Percentiles rank a stretch among this genome's conserved stretches.
Conservation (phyloP, 1,284 basidiomycete species). For the Wolfiporia cocos region DNA sequence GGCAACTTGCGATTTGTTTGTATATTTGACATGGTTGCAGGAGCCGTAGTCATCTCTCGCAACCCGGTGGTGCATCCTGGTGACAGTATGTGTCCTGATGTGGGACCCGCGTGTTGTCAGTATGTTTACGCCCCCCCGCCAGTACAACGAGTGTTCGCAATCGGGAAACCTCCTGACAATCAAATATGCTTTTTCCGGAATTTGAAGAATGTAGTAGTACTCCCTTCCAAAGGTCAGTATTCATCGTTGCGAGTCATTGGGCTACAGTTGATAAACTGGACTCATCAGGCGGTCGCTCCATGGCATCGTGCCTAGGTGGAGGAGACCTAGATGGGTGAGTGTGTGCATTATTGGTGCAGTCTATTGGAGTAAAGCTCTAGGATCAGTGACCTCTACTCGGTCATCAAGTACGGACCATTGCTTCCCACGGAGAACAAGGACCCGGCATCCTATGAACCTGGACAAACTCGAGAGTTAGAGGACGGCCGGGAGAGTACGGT, state of each 20-base stretch:
- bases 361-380: constrained; percentile 20
- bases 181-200: constrained; percentile 53
- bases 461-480: constrained; percentile 22
- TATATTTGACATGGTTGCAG: constrained; percentile 11
- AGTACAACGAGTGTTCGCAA: constrained; percentile 68
- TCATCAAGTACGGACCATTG: constrained; percentile 35
- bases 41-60: constrained; percentile 49
- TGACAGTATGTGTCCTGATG: constrained; percentile 42
- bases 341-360: constrained; percentile 6
- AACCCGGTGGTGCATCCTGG: constrained; percentile 69
- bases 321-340: constrained; percentile 71
- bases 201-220: constrained; percentile 68
- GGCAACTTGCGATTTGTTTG: too few species aligned
- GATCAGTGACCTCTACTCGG: constrained; percentile 31
- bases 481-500: constrained; percentile 58
- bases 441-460: constrained; percentile 49
- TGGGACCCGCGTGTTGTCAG: too few species aligned
- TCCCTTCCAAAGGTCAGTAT: constrained; percentile 55
- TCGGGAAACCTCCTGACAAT: constrained; percentile 60
- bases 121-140: too few species aligned
- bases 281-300: constrained; percentile 46
- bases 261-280: neutral
- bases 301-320: constrained; percentile 64
- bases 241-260: neutral
- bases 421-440: constrained; percentile 41